These are phyloP conservation scores for Saccharomyces pastorianus DNA, from an alignment of 1,139 yeast species.

Conservation along the genomic window DNA sequence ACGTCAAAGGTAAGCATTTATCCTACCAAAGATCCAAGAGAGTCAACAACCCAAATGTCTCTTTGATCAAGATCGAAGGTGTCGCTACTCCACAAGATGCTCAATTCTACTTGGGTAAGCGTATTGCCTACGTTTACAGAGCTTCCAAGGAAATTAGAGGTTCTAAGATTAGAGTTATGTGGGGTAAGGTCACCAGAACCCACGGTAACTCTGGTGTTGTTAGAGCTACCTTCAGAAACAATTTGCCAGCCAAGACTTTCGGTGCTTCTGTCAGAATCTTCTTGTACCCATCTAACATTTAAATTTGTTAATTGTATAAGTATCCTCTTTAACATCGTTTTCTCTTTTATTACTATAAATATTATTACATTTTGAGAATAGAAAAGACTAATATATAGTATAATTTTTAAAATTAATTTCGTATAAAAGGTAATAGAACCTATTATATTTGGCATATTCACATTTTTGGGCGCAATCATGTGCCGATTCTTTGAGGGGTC, in stretches of 20 bases:
- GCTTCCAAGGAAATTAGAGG: conserved; percentile 97
- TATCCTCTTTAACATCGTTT: not conserved
- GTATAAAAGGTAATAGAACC: not conserved
- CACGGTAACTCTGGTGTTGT: conserved; percentile 99
- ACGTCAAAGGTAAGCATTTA: conserved; percentile 99
- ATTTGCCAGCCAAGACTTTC: conserved; percentile 98
- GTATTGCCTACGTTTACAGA: conserved; percentile 98
- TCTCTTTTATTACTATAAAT: conserved; percentile 6
- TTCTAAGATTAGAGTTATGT: conserved; percentile 97
- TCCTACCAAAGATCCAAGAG: conserved; percentile 99
- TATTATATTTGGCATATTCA: too few relatives aligned
- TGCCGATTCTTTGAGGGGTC: too few relatives aligned
- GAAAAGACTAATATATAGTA: conserved; percentile 4
- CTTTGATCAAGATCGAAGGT: conserved; percentile 95
- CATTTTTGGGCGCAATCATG: too few relatives aligned
- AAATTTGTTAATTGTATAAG: conserved; percentile 33
- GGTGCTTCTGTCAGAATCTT: conserved; percentile 99
- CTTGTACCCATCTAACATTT: conserved; percentile 99
- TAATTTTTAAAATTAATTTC: conserved; percentile 1
- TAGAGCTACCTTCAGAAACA: conserved; percentile 97
- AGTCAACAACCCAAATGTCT: conserved; percentile 96
- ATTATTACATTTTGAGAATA: conserved; percentile 3
- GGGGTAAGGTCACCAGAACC: conserved; percentile 98
- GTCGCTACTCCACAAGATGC: conserved; percentile 88
- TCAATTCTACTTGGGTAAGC: conserved; percentile 98